These are phyloP conservation scores for Plasmodium sp. DNA, from an alignment of 169 alveolate genomes.

Conservation along the genomic window DNA sequence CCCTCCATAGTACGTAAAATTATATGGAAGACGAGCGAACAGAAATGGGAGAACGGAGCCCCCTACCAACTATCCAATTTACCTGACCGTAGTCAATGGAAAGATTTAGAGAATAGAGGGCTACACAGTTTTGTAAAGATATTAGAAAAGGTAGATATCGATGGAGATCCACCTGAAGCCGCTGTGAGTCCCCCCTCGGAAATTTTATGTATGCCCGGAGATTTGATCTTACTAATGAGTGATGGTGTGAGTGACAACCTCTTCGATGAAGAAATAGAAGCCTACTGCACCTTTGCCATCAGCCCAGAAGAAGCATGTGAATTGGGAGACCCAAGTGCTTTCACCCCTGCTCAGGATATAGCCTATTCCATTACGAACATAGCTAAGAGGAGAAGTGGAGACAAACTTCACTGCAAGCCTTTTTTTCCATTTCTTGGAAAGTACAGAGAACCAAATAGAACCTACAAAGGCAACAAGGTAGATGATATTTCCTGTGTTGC, in stretches of 20 bases:
- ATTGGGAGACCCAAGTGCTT: slow-evolving; percentile 60
- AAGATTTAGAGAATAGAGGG: slow-evolving; percentile 75
- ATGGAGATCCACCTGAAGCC: slow-evolving; percentile 81
- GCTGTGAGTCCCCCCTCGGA: slow-evolving; percentile 77
- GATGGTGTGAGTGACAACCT: slow-evolving; percentile 83
- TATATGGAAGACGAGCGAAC: slow-evolving; percentile 79
- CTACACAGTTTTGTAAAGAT: slow-evolving; percentile 77
- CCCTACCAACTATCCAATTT: slow-evolving; percentile 81
- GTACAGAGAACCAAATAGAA: slow-evolving; percentile 41
- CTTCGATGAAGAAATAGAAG: slow-evolving; percentile 81
- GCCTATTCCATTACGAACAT: slow-evolving; percentile 76
- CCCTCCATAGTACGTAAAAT: slow-evolving; percentile 77
- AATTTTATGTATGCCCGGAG: slow-evolving; percentile 81
- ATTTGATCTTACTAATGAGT: slow-evolving; percentile 77
- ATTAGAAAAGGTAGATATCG: slow-evolving; percentile 77
- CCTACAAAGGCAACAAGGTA: slow-evolving; percentile 75
- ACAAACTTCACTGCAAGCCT: slow-evolving; percentile 68
- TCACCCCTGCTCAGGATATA: slow-evolving; percentile 74
- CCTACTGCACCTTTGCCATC: slow-evolving; percentile 79
- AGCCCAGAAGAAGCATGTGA: slow-evolving; percentile 82
- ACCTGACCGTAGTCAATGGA: slow-evolving; percentile 79
- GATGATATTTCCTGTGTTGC: slow-evolving; percentile 84
- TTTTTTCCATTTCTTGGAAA: slow-evolving; percentile 40
- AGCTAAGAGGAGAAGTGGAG: slow-evolving; percentile 76
- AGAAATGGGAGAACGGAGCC: slow-evolving; percentile 85